Percentiles rank a stretch among this genome's conserved stretches.
Conservation (phyloP, 73 alveolate genomes). For the Tetrahymena malaccensis region DNA sequence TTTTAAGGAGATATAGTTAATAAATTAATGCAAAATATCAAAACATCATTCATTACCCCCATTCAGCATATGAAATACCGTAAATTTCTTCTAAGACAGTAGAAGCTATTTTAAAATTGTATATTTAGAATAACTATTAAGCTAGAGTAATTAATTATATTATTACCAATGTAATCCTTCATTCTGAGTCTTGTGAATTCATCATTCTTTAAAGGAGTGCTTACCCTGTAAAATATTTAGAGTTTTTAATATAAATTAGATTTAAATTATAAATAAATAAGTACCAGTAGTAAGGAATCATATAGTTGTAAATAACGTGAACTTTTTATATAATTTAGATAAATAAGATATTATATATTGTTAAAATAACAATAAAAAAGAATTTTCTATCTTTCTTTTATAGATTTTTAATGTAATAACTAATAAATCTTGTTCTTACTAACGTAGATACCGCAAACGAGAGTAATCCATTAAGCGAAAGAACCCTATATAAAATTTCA, state of each 20-base stretch:
- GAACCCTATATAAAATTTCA: neutral
- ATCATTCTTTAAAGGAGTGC: constrained; percentile 16
- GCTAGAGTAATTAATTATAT: neutral
- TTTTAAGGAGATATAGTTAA: neutral
- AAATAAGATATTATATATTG: too few relatives aligned
- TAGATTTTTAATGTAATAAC: neutral
- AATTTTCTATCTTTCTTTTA: neutral
- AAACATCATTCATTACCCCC: neutral
- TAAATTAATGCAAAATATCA: neutral
- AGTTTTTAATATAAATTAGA: too few relatives aligned
- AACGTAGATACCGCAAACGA: constrained; percentile 20
- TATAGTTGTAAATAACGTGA: constrained; percentile 18
- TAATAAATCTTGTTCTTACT: neutral
- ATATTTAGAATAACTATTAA: neutral
- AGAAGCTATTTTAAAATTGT: neutral
- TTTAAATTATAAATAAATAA: neutral
- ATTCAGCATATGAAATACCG: constrained; percentile 35
- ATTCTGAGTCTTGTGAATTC: constrained; percentile 37
- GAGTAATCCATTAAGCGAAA: constrained; percentile 35
- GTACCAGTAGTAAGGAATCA: constrained; percentile 41
- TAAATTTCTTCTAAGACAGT: constrained; percentile 30
- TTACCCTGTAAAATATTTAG: neutral
- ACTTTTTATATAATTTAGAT: neutral
- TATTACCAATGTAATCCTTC: constrained; percentile 18
- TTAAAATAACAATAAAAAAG: neutral